phyloP scores from a whole-genome alignment of 2,329 filamentous ascomycete genomes.

The Triangularia setosa region DNA sequence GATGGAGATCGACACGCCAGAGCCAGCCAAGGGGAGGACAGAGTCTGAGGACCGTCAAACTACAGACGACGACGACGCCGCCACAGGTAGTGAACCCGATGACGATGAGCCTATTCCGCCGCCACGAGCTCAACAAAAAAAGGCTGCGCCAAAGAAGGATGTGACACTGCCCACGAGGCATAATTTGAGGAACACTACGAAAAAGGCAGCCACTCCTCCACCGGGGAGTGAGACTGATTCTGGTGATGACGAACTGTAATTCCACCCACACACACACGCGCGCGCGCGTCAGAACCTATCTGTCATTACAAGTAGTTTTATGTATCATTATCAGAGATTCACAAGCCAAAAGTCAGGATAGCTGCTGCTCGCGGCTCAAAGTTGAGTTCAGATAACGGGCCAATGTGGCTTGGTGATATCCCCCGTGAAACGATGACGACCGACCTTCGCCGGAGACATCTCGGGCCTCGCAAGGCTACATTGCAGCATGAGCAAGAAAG shows the following conservation, averaged over 20 bases:
- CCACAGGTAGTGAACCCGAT: conserved; percentile 41
- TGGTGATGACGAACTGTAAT: conserved; percentile 54
- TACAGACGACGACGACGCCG: conserved; percentile 42
- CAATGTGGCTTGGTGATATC: no score
- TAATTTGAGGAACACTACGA: conserved; percentile 5
- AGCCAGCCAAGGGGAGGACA: background rate
- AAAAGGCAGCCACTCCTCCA: conserved; percentile 27
- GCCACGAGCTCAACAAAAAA: conserved; percentile 5
- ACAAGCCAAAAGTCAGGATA: no score
- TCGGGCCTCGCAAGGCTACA: no score
- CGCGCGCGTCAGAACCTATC: no score
- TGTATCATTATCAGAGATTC: no score
- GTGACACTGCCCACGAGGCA: conserved; percentile 13
- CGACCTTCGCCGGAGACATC: no score
- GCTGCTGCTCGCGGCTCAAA: no score
- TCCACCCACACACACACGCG: no score
- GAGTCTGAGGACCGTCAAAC: conserved; percentile 36
- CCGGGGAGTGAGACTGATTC: conserved; percentile 49
- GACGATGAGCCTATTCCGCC: conserved; percentile 28
- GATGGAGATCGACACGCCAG: conserved; percentile 46
- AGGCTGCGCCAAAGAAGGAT: conserved; percentile 11
- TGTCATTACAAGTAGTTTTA: no score
- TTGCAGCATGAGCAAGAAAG: no score
- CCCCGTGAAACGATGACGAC: no score
- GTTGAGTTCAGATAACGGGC: no score